A percentile compares a stretch with the other conserved stretches of the same genome.
Conservation (phyloP, 805 yeast genomes). For the Barnettozyma salicaria region DNA sequence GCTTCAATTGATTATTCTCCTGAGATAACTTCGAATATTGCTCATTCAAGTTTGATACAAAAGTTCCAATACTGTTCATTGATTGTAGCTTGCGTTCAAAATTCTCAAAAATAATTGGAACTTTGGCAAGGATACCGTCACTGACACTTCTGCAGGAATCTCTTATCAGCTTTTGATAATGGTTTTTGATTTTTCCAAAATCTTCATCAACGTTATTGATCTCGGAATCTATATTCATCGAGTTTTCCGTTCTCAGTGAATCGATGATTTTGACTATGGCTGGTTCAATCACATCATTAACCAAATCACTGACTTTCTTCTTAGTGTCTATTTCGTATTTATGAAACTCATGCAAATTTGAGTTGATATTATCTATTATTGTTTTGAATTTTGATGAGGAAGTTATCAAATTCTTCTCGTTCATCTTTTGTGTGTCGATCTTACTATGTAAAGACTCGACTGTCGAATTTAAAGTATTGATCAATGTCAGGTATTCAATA, state of each 20-base stretch:
- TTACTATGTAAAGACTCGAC: slow-evolving; percentile 26
- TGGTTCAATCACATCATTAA: slow-evolving; percentile 9
- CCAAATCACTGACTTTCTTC: slow-evolving; percentile 10
- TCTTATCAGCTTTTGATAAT: slow-evolving; percentile 17
- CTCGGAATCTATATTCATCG: slow-evolving; percentile 4
- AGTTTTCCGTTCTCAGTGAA: neutral
- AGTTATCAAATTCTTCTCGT: slow-evolving; percentile 28
- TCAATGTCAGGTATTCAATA: slow-evolving; percentile 21
- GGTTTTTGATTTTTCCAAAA: slow-evolving; percentile 11
- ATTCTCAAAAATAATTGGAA: slow-evolving; percentile 20
- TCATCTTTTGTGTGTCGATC: slow-evolving; percentile 27
- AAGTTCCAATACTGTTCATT: slow-evolving; percentile 8
- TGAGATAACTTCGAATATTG: slow-evolving; percentile 20
- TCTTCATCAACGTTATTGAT: slow-evolving; percentile 11
- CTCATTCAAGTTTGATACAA: slow-evolving; percentile 14
- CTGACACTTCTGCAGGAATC: slow-evolving; percentile 23
- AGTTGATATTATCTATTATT: slow-evolving; percentile 26
- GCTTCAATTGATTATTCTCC: slow-evolving; percentile 23
- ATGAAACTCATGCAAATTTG: slow-evolving; percentile 24
- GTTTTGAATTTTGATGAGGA: slow-evolving; percentile 30
- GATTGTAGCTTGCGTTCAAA: slow-evolving; percentile 15
- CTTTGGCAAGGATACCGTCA: slow-evolving; percentile 17
- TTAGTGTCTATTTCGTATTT: slow-evolving; percentile 22
- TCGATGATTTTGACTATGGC: slow-evolving; percentile 7
- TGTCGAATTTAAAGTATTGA: slow-evolving; percentile 24